Base-by-base conservation (phyloP, 768 basidiomycete genomes). In the Wakefieldia striispora region DNA sequence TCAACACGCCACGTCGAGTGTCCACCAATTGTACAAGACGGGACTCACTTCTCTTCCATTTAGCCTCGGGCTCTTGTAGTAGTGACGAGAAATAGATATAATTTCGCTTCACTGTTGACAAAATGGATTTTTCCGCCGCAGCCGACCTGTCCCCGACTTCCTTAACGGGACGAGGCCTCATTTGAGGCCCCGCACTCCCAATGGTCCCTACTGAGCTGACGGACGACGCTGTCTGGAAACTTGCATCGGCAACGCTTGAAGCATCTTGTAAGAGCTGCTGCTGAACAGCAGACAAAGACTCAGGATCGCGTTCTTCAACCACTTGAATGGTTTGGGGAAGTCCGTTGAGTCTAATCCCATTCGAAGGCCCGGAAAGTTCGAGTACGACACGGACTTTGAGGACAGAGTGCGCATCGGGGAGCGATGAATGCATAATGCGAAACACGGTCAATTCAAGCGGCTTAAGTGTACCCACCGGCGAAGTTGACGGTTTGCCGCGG, bases 51-150 rank as follows among this genome's bases (percentile, higher is more conserved):
- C 85, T 77, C 62, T 84, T 84, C 95, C 95, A 99, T 68, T 99
- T 99, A 3, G 93, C 92, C 67, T 97, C 94, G 1, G 97, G 97
- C 61, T 98, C 95, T 68, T 98, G 97, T 42, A 99, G 70, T 41
- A 99, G 73, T 0, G 95, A 97, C 1, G 95, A 95, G 67, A 99
- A 98, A 69, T 98, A 97, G 45, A 98, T 97, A 61, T 99, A 99
- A 66, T 91, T 95, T 51, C 97, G 78, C 61, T 85, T 81, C 19
- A 97, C 90, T 55, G 93, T 77, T 6, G 90, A 84, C 14, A 89
- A 62, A n/a, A 98, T 88, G 4, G 86, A 82, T 65, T 93, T 91
- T 55, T 91, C 86, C 6, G 82, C 86, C 1, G 79, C 80, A 6
- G 80, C 70, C 20, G 75, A 69, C 12, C 65, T 82, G 65, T 70